phyloP scores from a whole-genome alignment of 768 basidiomycete genomes.

The Trametes cubensis region DNA sequence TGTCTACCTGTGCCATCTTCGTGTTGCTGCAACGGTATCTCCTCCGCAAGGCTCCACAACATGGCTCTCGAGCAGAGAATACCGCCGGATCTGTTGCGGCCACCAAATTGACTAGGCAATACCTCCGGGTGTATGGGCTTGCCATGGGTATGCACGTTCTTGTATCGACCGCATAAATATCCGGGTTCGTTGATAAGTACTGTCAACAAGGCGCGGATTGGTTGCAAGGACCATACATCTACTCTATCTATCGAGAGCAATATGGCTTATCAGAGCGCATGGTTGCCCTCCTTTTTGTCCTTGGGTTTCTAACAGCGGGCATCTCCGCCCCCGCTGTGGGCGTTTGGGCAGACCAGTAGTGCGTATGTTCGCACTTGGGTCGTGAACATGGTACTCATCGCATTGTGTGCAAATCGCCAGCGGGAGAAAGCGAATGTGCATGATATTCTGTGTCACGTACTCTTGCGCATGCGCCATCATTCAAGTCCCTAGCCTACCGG shows the following conservation, averaged over 20 bases:
- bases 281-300: conserved; percentile 76
- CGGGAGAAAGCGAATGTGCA: conserved; percentile 67
- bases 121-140: conserved; percentile 68
- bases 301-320: conserved; percentile 73
- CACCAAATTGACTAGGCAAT: conserved; percentile 44
- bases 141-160: conserved; percentile 62
- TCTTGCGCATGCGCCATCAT: conserved; percentile 61
- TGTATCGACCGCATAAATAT: conserved; percentile 5
- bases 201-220: conserved; percentile 31
- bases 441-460: conserved; percentile 74
- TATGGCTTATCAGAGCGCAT: conserved; percentile 62
- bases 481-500: conserved; percentile 54
- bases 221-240: conserved; percentile 81
- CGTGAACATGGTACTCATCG: not conserved
- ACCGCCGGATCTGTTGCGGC: not conserved
- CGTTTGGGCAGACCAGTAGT: conserved; percentile 80
- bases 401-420: conserved; percentile 36
- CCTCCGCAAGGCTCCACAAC: conserved; percentile 15
- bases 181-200: not conserved
- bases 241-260: conserved; percentile 72
- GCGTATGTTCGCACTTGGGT: conserved; percentile 30
- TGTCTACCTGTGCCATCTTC: conserved; percentile 22
- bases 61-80: not conserved
- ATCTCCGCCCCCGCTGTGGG: conserved; percentile 71
- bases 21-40: conserved; percentile 29